Base-by-base conservation (phyloP, 352 stramenopile genomes). In the Phytophthora nicotianae region DNA sequence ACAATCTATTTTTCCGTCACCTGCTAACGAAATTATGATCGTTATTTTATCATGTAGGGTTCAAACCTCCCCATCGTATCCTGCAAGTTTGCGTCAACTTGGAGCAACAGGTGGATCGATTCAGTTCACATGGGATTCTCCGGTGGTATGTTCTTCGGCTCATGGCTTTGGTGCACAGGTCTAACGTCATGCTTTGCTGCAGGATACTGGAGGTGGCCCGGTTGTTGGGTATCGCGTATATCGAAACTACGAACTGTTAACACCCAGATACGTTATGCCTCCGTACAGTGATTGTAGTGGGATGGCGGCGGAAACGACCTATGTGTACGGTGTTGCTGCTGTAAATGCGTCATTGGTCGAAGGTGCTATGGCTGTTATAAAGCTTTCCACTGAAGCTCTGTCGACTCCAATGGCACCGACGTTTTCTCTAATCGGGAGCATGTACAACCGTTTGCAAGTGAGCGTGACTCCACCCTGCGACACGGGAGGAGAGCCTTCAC, bases 181-280 rank as follows among this genome's bases (percentile, higher is more conserved):
- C 17, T 37, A 8, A 33, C 3, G 32, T 54, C 24, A 5, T 32
- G 13, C 11, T 33, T 53, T 43, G 11, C 5, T 64, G 16, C 38
- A 83, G 75, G 70, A 84, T 40, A 65, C 62, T 14, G 72, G 75
- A 40, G 75, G 75, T 4, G 60, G 66, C 2, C 43, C 33, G 2
- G 70, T 89, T 54, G 3, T 71, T 37, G 82, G 82, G 3, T 91
- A 91, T 62, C 49, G 54, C 1, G 70, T 91, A 0, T 91, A 89
- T 63, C 75, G 82, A 10, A 66, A 91, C 57, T 86, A 85, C 16
- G 45, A 65, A 48, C 40, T 80, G 9, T 33, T 87, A 24, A 81
- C 68, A 0, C 23, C 57, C 2, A 33, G 62, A 19, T 55, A 72
- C 13, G 50, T 82, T 14, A 23, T 54, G 13, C 63, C 77, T 19